Base-by-base conservation (phyloP, 1,284 basidiomycete species). In the Pseudozyma sp. region DNA sequence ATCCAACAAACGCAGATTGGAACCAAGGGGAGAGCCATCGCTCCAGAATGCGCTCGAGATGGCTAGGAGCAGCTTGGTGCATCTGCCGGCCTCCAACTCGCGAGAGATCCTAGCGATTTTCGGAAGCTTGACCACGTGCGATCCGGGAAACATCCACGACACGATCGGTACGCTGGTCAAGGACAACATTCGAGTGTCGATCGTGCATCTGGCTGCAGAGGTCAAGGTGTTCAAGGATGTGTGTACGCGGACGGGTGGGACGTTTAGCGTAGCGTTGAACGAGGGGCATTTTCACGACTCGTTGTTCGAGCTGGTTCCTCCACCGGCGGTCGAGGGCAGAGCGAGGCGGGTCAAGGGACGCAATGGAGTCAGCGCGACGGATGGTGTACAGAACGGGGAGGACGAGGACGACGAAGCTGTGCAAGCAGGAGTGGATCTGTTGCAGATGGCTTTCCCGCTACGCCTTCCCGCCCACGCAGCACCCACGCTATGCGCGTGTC, bases 21-120 rank as follows among this genome's bases (percentile, higher is more conserved):
- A 95, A 78, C 94, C 96, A 0, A 87, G 88, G 4, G 96, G 96
- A 1, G 96, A 98, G 78, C 96, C 97, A 0, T 94, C 92, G 85
- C 85, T 99, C 52, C 97, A 99, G 85, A 99, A 99, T 82, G 92
- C 95, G 0, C 90, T 99, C 17, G 93, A 96, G 71, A 96, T 99
- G 92, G 97, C 82, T 0, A 68, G 79, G 14, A 73, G 67, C 59
- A 76, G 64, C 17, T 56, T 84, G 11, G 69, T 76, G 37, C 97
- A 99, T 82, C 88, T 99, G 16, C 96, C 96, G 0, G 92, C 92
- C 0, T 94, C 97, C 68, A 97, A 95, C 9, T 97, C 95, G 0
- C 90, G 95, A 47, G 96, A 99, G 86, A 92, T 97, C 45, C 87
- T 98, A 48, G 89, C 97, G 63, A 89, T 99, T 34, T 97, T 95